Base-by-base conservation (phyloP, 225 moss, liverwort and hornwort species). In the Pseudisothecium myosuroides region DNA sequence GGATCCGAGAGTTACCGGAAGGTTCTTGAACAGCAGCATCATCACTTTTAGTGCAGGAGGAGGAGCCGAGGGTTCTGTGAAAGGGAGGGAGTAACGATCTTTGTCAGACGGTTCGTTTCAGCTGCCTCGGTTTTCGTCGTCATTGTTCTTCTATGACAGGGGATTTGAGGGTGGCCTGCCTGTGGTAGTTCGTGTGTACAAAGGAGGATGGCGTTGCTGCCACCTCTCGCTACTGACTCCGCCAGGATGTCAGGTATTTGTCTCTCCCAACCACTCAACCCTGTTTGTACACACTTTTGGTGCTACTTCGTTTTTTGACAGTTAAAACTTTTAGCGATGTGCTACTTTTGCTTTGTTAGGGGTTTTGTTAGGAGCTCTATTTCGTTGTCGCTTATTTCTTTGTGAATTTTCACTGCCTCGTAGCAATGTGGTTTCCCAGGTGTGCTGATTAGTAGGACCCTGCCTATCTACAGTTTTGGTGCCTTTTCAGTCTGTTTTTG, bases 191-290 rank as follows among this genome's bases (percentile, higher is more conserved):
- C 47, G 22, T 83, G 50, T 50, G 47, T 61, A 75, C 45, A 11
- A 88, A 74, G 75, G 91, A 90, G 69, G 84, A 92, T 93, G 93
- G 92, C 92, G 82, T 86, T 93, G 90, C 89, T 92, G 90, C 90
- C 90, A 85, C 90, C 90, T 87, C 92, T 93, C 49, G 90, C 63
- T 68, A 89, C 17, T 80, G 49, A 79, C 88, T 90, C 88, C 85
- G 88, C 85, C 83, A 92, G 89, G 80, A 90, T 92, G 92, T 83
- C 93, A 92, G 93, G 93, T 83, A 28, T 54, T 67, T 66, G 27
- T 83, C 47, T n/a, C 37, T 83, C 49, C 63, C 49, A 31, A 32
- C 32, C 62, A 63, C 54, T 71, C 43, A 67, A 80, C 54, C 50
- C 61, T 61, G 20, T 76, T 10, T 59, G 20, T 88, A 71, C 41